Evolutionary conservation across 352 stramenopile genomes (phyloP).

Genomic region (Pythium sukuiense): DNA sequence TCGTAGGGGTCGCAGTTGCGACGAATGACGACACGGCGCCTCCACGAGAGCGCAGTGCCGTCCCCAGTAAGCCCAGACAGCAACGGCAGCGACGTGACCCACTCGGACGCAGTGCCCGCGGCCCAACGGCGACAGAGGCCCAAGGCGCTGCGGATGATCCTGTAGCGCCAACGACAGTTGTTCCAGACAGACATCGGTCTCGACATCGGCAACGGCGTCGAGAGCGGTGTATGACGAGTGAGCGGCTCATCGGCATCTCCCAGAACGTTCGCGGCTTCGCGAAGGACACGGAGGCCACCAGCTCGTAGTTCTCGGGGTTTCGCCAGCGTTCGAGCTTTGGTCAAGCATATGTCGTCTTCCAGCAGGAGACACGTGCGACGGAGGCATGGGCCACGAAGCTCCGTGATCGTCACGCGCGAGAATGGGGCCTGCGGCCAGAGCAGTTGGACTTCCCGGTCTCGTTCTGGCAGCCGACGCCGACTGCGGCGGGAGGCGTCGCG

Average conservation of each 20-base stretch:
- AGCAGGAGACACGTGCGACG: not conserved
- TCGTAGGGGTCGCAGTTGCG: no score
- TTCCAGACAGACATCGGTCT: no score
- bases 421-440: not conserved
- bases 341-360: not conserved
- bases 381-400: not conserved
- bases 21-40: no score
- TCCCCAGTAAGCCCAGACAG: no score
- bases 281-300: not conserved
- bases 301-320: not conserved
- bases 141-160: no score
- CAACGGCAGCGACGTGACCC: no score
- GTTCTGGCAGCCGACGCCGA: not conserved
- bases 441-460: not conserved
- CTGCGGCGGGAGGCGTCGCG: not conserved
- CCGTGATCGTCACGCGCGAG: not conserved
- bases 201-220: no score
- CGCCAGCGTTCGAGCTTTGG: not conserved
- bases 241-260: slow-evolving; percentile 3
- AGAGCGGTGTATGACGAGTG: no score
- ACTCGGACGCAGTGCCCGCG: no score
- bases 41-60: no score
- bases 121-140: no score
- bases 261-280: not conserved
- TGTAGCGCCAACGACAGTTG: no score